A percentile compares a stretch with the other conserved stretches of the same genome.
Evolutionary conservation across 129 eudicot species (phyloP).

Genomic region (Pulicaria dysenterica): DNA sequence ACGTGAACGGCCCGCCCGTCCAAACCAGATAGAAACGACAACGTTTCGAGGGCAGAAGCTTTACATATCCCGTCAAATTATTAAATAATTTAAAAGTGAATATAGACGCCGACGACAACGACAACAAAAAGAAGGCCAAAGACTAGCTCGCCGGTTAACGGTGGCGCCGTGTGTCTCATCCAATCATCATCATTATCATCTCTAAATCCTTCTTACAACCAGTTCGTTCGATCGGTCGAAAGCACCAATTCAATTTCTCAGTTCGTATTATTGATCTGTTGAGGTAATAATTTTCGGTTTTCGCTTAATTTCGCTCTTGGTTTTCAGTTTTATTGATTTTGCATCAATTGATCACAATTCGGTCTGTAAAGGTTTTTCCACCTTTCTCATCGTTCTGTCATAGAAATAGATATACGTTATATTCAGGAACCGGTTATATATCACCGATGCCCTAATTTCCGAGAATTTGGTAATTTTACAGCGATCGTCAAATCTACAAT

Average conservation of each 20-base stretch:
- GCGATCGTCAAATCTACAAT: not conserved
- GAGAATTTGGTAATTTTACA: not conserved
- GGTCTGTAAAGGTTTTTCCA: not conserved
- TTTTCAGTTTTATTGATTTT: not conserved
- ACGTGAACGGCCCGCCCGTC: conserved; percentile 8
- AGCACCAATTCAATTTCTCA: conserved; percentile 9
- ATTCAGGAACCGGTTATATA: not conserved
- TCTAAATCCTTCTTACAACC: not conserved
- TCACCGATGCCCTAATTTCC: conserved; percentile 22
- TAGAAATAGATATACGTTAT: conserved; percentile 11
- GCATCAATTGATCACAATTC: conserved; percentile 3
- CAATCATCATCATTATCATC: conserved; percentile 22
- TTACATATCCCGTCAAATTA: conserved; percentile 30
- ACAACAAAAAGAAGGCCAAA: not conserved
- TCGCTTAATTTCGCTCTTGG: not conserved
- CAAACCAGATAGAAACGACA: conserved; percentile 2
- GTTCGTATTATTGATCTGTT: conserved; percentile 18
- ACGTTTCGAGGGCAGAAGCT: not conserved
- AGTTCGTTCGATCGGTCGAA: conserved; percentile 1
- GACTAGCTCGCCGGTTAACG: conserved; percentile 51
- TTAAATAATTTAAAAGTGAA: conserved; percentile 6
- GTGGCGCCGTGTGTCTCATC: conserved; percentile 44
- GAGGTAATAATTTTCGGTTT: conserved; percentile 21
- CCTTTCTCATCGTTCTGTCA: not conserved
- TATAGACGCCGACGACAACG: conserved; percentile 34